Conservation (phyloP, 108 stramenopile genomes). For the Skeletonema potamos region DNA sequence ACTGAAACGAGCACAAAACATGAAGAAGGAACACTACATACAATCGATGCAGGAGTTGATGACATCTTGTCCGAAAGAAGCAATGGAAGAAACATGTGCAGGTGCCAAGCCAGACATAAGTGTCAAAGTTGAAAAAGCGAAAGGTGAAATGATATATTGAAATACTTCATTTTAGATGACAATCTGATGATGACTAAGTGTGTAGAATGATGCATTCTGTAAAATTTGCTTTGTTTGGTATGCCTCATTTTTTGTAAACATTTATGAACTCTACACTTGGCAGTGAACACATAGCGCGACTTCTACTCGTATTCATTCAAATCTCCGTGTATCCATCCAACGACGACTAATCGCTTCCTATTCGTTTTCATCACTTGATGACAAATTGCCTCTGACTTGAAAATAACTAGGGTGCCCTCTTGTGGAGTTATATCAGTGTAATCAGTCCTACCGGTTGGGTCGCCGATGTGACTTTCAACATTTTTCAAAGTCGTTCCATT, state of each 20-base stretch:
- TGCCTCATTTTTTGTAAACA: too few species aligned
- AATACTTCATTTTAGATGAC: too few species aligned
- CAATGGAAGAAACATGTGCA: slow-evolving; percentile 11
- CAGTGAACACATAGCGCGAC: neutral
- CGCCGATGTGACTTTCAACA: neutral
- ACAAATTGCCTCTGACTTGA: slow-evolving; percentile 15
- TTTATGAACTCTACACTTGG: neutral
- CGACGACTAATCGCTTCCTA: slow-evolving; percentile 1
- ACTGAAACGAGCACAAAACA: slow-evolving; percentile 29
- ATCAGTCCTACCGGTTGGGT: neutral
- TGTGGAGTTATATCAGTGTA: slow-evolving; percentile 1
- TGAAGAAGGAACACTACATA: slow-evolving; percentile 15
- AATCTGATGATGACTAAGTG: too few species aligned
- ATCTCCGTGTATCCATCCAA: slow-evolving; percentile 7
- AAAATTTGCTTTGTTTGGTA: neutral
- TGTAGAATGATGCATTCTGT: neutral
- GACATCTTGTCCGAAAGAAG: slow-evolving; percentile 33
- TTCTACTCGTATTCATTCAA: neutral
- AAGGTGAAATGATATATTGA: neutral
- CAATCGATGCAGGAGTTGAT: slow-evolving; percentile 33
- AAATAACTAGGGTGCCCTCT: slow-evolving; percentile 1
- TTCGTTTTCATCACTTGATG: slow-evolving; percentile 8
- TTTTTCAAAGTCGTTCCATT: neutral
- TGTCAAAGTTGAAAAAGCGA: slow-evolving; percentile 10
- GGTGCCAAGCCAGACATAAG: slow-evolving; percentile 24